Evolutionary conservation across 2,329 filamentous ascomycete genomes (phyloP).

Genomic region (Colletotrichum sansevieriae): DNA sequence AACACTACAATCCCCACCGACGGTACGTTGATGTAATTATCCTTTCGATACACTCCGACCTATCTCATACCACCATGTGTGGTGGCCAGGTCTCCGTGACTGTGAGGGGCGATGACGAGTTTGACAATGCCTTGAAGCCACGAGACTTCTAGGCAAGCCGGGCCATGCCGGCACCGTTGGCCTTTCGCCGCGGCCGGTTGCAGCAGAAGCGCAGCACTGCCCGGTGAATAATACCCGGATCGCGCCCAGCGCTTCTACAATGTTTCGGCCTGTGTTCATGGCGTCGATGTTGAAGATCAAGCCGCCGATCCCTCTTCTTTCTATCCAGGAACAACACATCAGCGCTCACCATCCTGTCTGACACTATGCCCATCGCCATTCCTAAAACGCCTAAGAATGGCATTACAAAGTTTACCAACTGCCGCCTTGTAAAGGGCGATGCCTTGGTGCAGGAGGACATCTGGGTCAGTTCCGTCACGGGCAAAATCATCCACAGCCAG

Average conservation of each 20-base stretch:
- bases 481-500: constrained; percentile 83
- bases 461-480: constrained; percentile 87
- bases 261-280: constrained; percentile 30
- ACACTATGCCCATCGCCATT: constrained; percentile 63
- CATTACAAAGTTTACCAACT: constrained; percentile 92
- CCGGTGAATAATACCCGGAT: constrained; percentile 33
- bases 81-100: constrained; percentile 26
- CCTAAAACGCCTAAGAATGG: constrained; percentile 57
- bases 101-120: constrained; percentile 39
- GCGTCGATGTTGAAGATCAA: constrained; percentile 36
- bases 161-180: constrained; percentile 35
- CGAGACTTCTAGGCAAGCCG: constrained; percentile 34
- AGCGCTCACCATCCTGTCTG: constrained; percentile 44
- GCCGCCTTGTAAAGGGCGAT: constrained; percentile 78
- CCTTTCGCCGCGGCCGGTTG: constrained; percentile 29
- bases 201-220: constrained; percentile 7
- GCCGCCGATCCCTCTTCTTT: background rate
- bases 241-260: constrained; percentile 17
- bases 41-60: constrained; percentile 12
- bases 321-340: constrained; percentile 26
- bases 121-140: constrained; percentile 20
- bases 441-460: constrained; percentile 81
- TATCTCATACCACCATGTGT: constrained; percentile 42
- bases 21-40: constrained; percentile 33
- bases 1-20: constrained; percentile 27